Percentiles rank a stretch among this genome's conserved stretches.
Evolutionary conservation across 1,284 basidiomycete species (phyloP).

Genomic region (Hymenochaete sp.): DNA sequence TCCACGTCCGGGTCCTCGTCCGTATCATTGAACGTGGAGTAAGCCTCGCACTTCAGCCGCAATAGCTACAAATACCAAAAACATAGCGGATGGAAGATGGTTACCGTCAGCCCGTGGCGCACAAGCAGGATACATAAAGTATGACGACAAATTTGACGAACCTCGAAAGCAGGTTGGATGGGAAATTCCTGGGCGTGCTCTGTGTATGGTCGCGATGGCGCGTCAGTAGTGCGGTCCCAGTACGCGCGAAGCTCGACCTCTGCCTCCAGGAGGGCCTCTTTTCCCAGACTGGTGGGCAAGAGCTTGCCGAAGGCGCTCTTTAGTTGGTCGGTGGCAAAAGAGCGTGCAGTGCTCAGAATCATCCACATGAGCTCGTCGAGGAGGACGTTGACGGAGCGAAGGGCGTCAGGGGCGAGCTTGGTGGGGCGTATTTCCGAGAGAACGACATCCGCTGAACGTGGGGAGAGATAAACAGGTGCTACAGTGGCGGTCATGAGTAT

Average conservation of each 20-base stretch:
- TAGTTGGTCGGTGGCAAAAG: conserved; percentile 68
- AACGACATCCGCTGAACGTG: conserved; percentile 78
- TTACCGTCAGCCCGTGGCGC: neutral
- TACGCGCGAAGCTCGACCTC: conserved; percentile 85
- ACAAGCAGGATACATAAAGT: conserved; percentile 1
- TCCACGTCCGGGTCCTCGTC: conserved; percentile 68
- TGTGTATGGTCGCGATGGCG: conserved; percentile 28
- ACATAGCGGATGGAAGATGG: neutral
- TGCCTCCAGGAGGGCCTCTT: conserved; percentile 86
- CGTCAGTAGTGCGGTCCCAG: conserved; percentile 56
- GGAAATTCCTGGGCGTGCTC: conserved; percentile 50
- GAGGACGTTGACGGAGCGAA: conserved; percentile 72
- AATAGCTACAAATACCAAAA: conserved; percentile 42
- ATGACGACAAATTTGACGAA: conserved; percentile 29
- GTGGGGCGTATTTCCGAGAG: conserved; percentile 88
- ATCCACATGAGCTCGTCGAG: conserved; percentile 82
- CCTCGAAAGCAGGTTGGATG: conserved; percentile 67
- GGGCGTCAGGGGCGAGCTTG: conserved; percentile 65
- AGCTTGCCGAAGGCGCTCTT: conserved; percentile 65
- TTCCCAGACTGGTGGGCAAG: conserved; percentile 71
- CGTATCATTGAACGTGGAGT: conserved; percentile 73
- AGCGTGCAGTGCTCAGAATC: conserved; percentile 61
- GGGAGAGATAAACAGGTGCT: conserved; percentile 68
- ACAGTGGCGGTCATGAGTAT: neutral
- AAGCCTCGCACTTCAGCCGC: conserved; percentile 75